phyloP scores from a whole-genome alignment of 306 rosid genomes.

The Acacia crassicarpa region DNA sequence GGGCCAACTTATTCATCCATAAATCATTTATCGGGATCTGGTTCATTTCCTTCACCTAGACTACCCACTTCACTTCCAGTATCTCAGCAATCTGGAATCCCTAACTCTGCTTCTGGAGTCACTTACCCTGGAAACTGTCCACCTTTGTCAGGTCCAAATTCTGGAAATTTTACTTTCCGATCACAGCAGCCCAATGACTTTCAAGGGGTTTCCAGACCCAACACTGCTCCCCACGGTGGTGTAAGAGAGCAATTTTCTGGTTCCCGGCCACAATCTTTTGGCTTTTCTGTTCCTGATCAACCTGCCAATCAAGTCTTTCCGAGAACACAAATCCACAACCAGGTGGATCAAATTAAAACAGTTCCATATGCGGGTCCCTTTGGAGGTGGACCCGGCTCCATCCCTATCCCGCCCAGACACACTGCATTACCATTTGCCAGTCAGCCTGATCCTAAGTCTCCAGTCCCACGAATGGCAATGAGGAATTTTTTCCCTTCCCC shows the following conservation, averaged over 20 bases:
- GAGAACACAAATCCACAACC: conserved; percentile 49
- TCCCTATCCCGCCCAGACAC: conserved; percentile 47
- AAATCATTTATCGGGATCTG: conserved; percentile 36
- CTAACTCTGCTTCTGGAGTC: conserved; percentile 47
- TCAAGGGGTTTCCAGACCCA: conserved; percentile 46
- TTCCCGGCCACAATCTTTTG: conserved; percentile 47
- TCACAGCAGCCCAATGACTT: conserved; percentile 50
- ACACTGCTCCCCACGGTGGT: conserved; percentile 41
- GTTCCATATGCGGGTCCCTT: conserved; percentile 42
- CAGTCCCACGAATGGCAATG: conserved; percentile 50
- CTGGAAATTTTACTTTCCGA: conserved; percentile 72
- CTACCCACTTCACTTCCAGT: conserved; percentile 40
- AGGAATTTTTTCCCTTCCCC: conserved; percentile 60
- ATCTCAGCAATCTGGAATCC: conserved; percentile 56
- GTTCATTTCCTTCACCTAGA: conserved; percentile 45
- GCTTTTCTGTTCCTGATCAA: conserved; percentile 43
- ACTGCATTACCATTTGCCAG: conserved; percentile 49
- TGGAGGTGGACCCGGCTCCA: conserved; percentile 48
- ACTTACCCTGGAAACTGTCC: conserved; percentile 45
- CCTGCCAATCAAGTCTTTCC: conserved; percentile 54
- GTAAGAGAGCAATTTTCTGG: conserved; percentile 46
- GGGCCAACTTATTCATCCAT: conserved; percentile 37
- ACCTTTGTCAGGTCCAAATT: conserved; percentile 39
- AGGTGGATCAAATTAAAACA: conserved; percentile 48
- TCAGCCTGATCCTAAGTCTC: conserved; percentile 42